phyloP scores from a whole-genome alignment of 2,329 filamentous ascomycete genomes.

The Penicillium sp. region DNA sequence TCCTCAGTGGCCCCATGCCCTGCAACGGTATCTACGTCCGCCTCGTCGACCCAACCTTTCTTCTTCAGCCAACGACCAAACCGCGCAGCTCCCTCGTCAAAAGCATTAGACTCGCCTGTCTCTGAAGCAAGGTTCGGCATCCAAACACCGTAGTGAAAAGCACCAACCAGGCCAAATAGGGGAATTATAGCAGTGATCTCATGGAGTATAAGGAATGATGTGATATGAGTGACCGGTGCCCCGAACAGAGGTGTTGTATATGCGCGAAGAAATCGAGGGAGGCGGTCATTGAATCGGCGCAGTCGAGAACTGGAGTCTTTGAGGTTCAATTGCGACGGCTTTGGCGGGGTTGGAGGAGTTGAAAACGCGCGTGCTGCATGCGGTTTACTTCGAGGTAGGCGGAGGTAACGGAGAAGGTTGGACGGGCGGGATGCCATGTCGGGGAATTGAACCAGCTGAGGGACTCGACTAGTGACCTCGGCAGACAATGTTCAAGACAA shows the following conservation, averaged over 20 bases:
- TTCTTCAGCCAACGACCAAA: conserved; percentile 76
- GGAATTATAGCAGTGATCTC: conserved; percentile 87
- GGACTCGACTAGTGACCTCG: no score
- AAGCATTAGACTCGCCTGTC: conserved; percentile 27
- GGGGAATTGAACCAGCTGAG: not conserved
- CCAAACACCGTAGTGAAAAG: conserved; percentile 79
- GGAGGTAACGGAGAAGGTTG: conserved; percentile 17
- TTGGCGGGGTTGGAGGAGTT: conserved; percentile 19
- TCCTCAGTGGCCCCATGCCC: conserved; percentile 26
- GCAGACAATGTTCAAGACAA: not conserved
- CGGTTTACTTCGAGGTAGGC: conserved; percentile 8
- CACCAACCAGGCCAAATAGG: conserved; percentile 69
- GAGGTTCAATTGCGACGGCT: conserved; percentile 14
- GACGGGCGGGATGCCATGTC: conserved; percentile 13
- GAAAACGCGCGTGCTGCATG: conserved; percentile 20
- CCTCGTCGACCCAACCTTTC: conserved; percentile 73
- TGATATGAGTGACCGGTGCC: conserved; percentile 79
- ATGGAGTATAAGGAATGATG: conserved; percentile 85
- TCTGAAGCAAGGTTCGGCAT: conserved; percentile 58
- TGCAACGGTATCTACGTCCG: conserved; percentile 48
- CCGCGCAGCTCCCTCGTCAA: conserved; percentile 64
- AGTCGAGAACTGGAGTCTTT: conserved; percentile 35
- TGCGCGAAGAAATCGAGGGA: conserved; percentile 67
- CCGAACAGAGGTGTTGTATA: conserved; percentile 70
- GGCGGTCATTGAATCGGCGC: conserved; percentile 45